Evolutionary conservation across 1,139 yeast species (phyloP).

Genomic region (Sugiyamaella pinicola): DNA sequence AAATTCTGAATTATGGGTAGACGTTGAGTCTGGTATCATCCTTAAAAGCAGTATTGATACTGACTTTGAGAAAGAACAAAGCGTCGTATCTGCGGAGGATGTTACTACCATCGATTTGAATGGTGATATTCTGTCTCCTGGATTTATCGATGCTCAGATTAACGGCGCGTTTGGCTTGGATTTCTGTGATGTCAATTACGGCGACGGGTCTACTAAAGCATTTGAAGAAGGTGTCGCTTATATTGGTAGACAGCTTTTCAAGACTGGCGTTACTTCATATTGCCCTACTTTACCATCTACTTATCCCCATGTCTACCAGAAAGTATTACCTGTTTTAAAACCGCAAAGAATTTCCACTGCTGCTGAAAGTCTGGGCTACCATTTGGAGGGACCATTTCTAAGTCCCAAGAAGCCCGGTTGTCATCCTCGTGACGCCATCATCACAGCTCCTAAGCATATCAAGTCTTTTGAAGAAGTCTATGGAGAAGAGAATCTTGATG

Average conservation of each 20-base stretch:
- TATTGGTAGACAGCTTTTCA: slow-evolving; percentile 42
- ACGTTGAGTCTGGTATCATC: slow-evolving; percentile 51
- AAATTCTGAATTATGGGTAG: slow-evolving; percentile 51
- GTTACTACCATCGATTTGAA: slow-evolving; percentile 49
- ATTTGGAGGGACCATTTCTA: slow-evolving; percentile 65
- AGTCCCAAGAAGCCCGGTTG: slow-evolving; percentile 60
- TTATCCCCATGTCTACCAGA: slow-evolving; percentile 54
- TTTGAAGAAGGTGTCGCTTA: slow-evolving; percentile 35
- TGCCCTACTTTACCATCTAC: slow-evolving; percentile 66
- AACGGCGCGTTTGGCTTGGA: slow-evolving; percentile 65
- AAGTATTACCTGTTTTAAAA: slow-evolving; percentile 53
- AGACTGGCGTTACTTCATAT: slow-evolving; percentile 60
- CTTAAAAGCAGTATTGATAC: slow-evolving; percentile 30
- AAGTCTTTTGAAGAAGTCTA: slow-evolving; percentile 49
- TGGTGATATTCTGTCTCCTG: slow-evolving; percentile 58
- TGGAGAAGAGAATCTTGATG: slow-evolving; percentile 49
- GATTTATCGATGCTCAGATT: slow-evolving; percentile 62
- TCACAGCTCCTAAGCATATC: slow-evolving; percentile 49
- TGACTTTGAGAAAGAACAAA: slow-evolving; percentile 16
- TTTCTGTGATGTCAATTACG: slow-evolving; percentile 49
- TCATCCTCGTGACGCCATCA: slow-evolving; percentile 61
- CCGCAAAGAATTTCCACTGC: slow-evolving; percentile 45
- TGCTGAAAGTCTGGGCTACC: slow-evolving; percentile 64
- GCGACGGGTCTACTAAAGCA: slow-evolving; percentile 42
- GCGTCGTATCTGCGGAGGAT: slow-evolving; percentile 16